These are phyloP conservation scores for Pseudogymnoascus sp. DNA, from an alignment of 2,329 filamentous ascomycete genomes.

Conservation along the genomic window DNA sequence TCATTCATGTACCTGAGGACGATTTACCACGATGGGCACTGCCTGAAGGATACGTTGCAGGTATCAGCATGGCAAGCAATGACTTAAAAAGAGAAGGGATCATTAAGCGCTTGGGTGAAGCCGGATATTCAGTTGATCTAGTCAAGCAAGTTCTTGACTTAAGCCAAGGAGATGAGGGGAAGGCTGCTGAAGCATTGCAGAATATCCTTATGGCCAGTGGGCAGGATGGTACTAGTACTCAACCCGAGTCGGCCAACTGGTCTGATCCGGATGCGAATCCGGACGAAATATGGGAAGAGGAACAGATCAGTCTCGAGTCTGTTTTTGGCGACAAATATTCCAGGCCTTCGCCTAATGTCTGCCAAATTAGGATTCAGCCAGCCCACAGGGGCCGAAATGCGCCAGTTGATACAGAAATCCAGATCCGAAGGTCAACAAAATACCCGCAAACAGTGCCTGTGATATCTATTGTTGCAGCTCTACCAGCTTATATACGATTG, in stretches of 20 bases:
- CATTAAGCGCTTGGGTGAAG: conserved; percentile 71
- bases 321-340: conserved; percentile 74
- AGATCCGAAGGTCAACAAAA: conserved; percentile 62
- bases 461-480: conserved; percentile 59
- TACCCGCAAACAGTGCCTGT: conserved; percentile 68
- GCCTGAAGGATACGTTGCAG: conserved; percentile 85
- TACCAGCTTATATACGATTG: conserved; percentile 89
- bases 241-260: conserved; percentile 30
- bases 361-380: conserved; percentile 59
- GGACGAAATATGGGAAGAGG: conserved; percentile 72
- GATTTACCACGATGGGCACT: conserved; percentile 90
- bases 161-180: conserved; percentile 63
- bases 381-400: conserved; percentile 44
- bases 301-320: conserved; percentile 74
- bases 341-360: conserved; percentile 53
- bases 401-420: conserved; percentile 48
- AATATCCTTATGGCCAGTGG: conserved; percentile 52
- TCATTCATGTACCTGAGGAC: conserved; percentile 95
- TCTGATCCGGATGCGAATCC: conserved; percentile 42
- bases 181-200: conserved; percentile 75
- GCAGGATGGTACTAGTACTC: conserved; percentile 22
- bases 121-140: conserved; percentile 79
- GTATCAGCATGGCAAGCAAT: conserved; percentile 75
- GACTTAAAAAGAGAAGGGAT: conserved; percentile 75
- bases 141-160: conserved; percentile 71